Percentiles rank a stretch among this genome's conserved stretches.
Conservation (phyloP, 116 monocot genomes). For the Trichopus zeylanicus region DNA sequence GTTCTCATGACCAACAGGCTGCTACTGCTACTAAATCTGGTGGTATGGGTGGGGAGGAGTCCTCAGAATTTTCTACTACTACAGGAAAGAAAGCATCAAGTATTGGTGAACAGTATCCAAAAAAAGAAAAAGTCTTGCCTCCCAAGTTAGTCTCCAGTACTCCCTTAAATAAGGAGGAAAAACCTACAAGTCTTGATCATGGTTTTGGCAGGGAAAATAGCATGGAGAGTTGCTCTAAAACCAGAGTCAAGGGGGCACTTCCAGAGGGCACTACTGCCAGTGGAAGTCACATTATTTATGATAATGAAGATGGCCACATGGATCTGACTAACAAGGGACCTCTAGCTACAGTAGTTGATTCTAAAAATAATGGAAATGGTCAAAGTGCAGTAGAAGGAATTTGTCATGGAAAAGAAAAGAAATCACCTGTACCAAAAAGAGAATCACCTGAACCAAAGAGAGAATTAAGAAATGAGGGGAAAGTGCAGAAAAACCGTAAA, state of each 20-base stretch:
- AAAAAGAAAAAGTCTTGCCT: constrained; percentile 7
- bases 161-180: constrained; percentile 6
- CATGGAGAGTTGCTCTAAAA: constrained; percentile 3
- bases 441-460: constrained; percentile 6
- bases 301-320: constrained; percentile 5
- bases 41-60: constrained; percentile 3
- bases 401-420: constrained; percentile 10
- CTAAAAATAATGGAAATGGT: constrained; percentile 9
- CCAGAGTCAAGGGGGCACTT: background rate
- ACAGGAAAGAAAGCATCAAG: constrained; percentile 24
- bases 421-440: constrained; percentile 4
- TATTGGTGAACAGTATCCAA: constrained; percentile 1
- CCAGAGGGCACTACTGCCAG: constrained; percentile 3
- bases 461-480: constrained; percentile 4
- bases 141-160: constrained; percentile 5
- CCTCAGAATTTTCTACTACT: constrained; percentile 13
- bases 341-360: constrained; percentile 2
- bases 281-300: constrained; percentile 5
- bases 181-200: constrained; percentile 3
- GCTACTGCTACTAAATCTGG: constrained; percentile 1
- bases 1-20: constrained; percentile 7
- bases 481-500: constrained; percentile 9
- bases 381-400: constrained; percentile 11
- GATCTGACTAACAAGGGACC: background rate
- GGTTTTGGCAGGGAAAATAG: background rate